A percentile compares a stretch with the other conserved stretches of the same genome.
These are phyloP conservation scores for Suillus subluteus DNA, from an alignment of 768 basidiomycete species.

Conservation along the genomic window DNA sequence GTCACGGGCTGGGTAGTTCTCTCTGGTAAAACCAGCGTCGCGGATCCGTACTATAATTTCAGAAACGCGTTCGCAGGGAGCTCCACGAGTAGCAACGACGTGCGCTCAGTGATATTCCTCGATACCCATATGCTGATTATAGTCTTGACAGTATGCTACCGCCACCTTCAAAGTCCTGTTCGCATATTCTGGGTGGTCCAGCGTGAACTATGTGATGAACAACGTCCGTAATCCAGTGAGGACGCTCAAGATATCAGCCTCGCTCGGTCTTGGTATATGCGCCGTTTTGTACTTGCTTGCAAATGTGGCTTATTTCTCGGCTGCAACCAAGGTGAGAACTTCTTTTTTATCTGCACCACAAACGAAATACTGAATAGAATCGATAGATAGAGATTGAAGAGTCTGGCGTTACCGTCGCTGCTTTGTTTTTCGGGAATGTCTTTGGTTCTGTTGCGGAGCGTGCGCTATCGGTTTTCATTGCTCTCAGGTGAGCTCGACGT, in stretches of 20 bases:
- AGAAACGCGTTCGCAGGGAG: constrained; percentile 59
- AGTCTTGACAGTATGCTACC: constrained; percentile 52
- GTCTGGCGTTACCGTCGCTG: constrained; percentile 57
- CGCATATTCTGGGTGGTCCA: constrained; percentile 55
- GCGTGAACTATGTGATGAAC: constrained; percentile 61
- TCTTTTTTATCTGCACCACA: no score
- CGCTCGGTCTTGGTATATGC: constrained; percentile 58
- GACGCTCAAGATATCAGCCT: constrained; percentile 65
- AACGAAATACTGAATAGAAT: neutral
- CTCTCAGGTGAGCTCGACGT: constrained; percentile 45
- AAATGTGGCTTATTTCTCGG: constrained; percentile 60
- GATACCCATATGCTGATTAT: neutral
- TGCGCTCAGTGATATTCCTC: constrained; percentile 16
- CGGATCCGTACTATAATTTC: constrained; percentile 62
- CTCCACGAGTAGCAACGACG: constrained; percentile 53
- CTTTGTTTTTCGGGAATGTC: constrained; percentile 62
- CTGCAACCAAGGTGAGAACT: constrained; percentile 26
- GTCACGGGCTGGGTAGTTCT: constrained; percentile 65
- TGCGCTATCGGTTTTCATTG: constrained; percentile 58
- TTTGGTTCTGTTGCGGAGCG: constrained; percentile 56
- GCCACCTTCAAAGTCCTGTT: constrained; percentile 62
- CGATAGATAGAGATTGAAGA: constrained; percentile 46
- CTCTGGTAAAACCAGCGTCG: constrained; percentile 56
- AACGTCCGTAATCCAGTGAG: constrained; percentile 62
- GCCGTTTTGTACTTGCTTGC: constrained; percentile 56